phyloP scores from a whole-genome alignment of 2,329 filamentous ascomycete species.

The Beauveria rudraprayagi region DNA sequence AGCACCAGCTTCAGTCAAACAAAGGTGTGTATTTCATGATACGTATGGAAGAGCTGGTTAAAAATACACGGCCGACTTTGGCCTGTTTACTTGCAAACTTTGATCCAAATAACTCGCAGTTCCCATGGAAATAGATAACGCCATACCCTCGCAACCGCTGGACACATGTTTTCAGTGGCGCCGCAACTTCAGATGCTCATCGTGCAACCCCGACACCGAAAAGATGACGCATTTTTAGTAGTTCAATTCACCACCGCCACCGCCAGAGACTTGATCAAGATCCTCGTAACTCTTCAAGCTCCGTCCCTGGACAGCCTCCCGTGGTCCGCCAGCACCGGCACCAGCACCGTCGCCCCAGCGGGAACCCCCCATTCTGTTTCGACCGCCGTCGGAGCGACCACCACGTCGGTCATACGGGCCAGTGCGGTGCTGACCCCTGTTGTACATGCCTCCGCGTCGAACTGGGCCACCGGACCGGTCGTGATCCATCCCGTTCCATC shows the following conservation, averaged over 20 bases:
- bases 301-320: conserved; percentile 85
- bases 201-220: not conserved
- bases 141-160: not conserved
- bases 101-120: not conserved
- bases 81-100: not conserved
- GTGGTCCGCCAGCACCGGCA: conserved; percentile 69
- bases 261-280: conserved; percentile 72
- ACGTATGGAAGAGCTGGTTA: not conserved
- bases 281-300: conserved; percentile 97
- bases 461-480: conserved; percentile 60
- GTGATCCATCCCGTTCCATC: conserved; percentile 44
- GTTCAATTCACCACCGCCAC: conserved; percentile 77
- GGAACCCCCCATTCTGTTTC: conserved; percentile 42
- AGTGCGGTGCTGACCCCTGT: conserved; percentile 50
- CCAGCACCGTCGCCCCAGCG: conserved; percentile 71
- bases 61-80: not conserved
- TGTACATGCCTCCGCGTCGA: conserved; percentile 53
- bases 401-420: conserved; percentile 67
- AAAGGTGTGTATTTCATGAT: not conserved
- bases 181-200: not conserved
- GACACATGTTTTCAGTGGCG: not conserved
- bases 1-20: no score
- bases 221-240: conserved; percentile 48
- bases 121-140: not conserved
- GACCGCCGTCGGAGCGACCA: conserved; percentile 45